Conservation (phyloP, 345 rosid species). For the Eucalyptus marginata region DNA sequence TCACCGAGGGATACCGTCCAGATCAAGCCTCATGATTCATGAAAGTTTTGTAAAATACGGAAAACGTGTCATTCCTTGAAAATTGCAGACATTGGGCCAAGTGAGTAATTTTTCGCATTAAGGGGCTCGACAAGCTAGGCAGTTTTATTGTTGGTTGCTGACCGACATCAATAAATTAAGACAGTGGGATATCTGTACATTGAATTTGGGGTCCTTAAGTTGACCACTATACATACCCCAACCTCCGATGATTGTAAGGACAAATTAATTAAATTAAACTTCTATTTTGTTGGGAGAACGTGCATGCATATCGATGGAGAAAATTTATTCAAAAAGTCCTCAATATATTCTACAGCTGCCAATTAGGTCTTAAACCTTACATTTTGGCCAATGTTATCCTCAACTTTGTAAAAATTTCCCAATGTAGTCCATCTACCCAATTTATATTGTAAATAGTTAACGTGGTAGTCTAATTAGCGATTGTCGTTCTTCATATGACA, state of each 20-base stretch:
- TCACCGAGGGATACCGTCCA: background rate
- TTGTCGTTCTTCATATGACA: background rate
- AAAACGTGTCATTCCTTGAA: background rate
- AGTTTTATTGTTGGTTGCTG: background rate
- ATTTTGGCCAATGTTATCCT: background rate
- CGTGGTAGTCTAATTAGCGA: fast-evolving
- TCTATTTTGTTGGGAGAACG: background rate
- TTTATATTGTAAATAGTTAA: background rate
- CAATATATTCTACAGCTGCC: fast-evolving
- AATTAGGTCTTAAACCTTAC: background rate
- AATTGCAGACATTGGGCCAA: background rate
- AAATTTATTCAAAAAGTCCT: background rate
- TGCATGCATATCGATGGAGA: background rate
- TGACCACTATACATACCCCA: background rate
- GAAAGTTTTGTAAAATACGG: background rate
- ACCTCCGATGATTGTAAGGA: background rate
- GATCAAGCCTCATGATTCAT: background rate
- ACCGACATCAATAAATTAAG: background rate
- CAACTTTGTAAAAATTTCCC: background rate
- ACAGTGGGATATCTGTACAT: background rate
- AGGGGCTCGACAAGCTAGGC: background rate
- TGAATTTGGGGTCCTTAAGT: background rate
- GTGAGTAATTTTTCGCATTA: background rate
- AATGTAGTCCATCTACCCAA: background rate
- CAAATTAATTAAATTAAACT: background rate